Evolutionary conservation across 805 yeast species (phyloP), one percentile per base, ranked within the genome.

Genomic region (Starmera amethionina): DNA sequence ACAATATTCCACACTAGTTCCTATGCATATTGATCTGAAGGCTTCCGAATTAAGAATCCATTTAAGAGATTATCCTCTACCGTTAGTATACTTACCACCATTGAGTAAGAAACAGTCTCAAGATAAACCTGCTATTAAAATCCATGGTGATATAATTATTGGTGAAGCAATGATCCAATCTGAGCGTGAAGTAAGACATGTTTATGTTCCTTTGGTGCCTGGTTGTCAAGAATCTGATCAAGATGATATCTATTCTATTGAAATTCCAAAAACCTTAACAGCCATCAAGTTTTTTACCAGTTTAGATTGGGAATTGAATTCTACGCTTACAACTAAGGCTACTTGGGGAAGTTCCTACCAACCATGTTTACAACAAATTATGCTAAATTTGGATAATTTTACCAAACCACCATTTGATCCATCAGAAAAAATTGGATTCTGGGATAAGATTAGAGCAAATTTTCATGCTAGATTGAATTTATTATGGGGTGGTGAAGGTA

Each of bases 361-460:
- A 49, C 88, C 95, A 14, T 89, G 88, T 1, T 72, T 89, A 28
- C 87, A 86, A 47, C 89, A 86, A 47, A 68, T 80, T 2, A 82
- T 84, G 78, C 63, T 77, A 41, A 81, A 76, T 41, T 72, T 89
- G 44, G 95, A 88, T 50, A 78, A 81, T 35, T 85, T 89, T 54
- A 78, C 94, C 1, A 89, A 90, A 56, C 95, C 96, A 0, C 95
- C 94, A 0, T 62, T 83, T 13, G 97, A 89, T 56, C 89, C 89
- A 0, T 85, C 96, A 2, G 72, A 76, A 4, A 82, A 82, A 49
- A 62, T 87, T 12, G 97, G 97, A 1, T 79, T 88, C 49, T 89
- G 97, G 97, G 97, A 89, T 59, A 90, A 88, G 56, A 60, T 87
- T 25, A 64, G 96, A 38, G 69, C 79, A 27, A 67, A 82, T 13